Conservation (phyloP, 345 rosid genomes). For the Luvunga scandens region DNA sequence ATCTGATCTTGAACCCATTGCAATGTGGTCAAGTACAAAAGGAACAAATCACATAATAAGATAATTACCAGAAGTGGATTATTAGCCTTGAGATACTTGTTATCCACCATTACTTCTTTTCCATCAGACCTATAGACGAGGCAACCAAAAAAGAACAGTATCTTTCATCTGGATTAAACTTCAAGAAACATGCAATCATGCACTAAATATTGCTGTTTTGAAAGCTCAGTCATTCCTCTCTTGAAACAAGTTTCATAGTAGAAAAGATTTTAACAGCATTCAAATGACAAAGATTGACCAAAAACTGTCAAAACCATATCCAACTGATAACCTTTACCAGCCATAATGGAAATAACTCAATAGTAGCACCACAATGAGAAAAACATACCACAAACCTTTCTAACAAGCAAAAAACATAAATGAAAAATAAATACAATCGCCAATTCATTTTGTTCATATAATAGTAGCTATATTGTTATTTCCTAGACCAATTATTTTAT, state of each 20-base stretch:
- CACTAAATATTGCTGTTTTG: not conserved
- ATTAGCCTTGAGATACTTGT: conserved; percentile 76
- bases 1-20: not conserved
- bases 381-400: not conserved
- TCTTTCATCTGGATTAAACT: not conserved
- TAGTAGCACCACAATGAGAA: not conserved
- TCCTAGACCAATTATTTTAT: not conserved
- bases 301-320: not conserved
- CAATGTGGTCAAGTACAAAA: not conserved
- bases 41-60: not conserved
- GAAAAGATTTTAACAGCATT: not conserved
- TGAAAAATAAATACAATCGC: not conserved
- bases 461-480: not conserved
- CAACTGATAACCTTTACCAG: not conserved
- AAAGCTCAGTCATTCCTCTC: not conserved
- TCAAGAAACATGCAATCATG: not conserved
- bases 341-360: not conserved
- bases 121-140: conserved; percentile 73
- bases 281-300: not conserved
- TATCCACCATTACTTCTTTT: conserved; percentile 78
- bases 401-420: not conserved
- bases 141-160: not conserved
- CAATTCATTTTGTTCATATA: not conserved
- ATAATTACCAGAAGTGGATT: conserved; percentile 80
- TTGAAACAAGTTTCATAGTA: not conserved